These are phyloP conservation scores for Alternaria gansuensis DNA, from an alignment of 2,329 filamentous ascomycete species.

Conservation along the genomic window DNA sequence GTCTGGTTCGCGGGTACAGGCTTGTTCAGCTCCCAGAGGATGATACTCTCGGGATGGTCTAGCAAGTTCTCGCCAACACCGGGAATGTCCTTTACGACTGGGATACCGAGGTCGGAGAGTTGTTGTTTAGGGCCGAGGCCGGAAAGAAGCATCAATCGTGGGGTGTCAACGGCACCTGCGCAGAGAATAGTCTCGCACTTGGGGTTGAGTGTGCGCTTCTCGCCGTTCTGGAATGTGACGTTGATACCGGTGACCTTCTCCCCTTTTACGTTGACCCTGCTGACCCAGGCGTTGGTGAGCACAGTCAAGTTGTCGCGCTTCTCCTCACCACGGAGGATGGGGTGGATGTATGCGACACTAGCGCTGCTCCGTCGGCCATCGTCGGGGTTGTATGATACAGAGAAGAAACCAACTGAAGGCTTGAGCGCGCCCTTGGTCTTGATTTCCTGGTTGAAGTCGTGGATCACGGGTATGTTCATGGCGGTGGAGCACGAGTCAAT, in stretches of 20 bases:
- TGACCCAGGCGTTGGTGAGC: constrained; percentile 88
- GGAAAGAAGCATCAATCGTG: constrained; percentile 67
- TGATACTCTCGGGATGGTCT: constrained; percentile 72
- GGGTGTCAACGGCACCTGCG: constrained; percentile 83
- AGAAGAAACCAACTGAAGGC: constrained; percentile 87
- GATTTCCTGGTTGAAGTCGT: constrained; percentile 89
- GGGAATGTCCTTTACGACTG: constrained; percentile 67
- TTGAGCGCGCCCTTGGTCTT: constrained; percentile 74
- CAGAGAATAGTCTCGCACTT: constrained; percentile 81
- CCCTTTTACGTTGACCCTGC: constrained; percentile 75
- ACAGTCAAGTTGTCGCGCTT: constrained; percentile 83
- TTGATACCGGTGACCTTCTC: constrained; percentile 77
- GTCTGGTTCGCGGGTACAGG: constrained; percentile 81
- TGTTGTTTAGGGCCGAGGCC: constrained; percentile 61
- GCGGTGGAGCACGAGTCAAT: constrained; percentile 80
- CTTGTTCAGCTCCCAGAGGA: constrained; percentile 81
- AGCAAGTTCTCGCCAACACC: constrained; percentile 71
- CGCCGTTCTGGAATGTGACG: constrained; percentile 69
- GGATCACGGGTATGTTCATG: constrained; percentile 79
- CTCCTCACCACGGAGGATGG: constrained; percentile 84
- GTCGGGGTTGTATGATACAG: constrained; percentile 89
- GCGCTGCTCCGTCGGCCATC: constrained; percentile 84
- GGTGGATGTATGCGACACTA: constrained; percentile 91
- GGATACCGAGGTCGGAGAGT: constrained; percentile 58
- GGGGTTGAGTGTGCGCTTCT: constrained; percentile 64